Base-by-base conservation (phyloP, 2,329 filamentous ascomycete genomes). In the Penicillium frequentans region DNA sequence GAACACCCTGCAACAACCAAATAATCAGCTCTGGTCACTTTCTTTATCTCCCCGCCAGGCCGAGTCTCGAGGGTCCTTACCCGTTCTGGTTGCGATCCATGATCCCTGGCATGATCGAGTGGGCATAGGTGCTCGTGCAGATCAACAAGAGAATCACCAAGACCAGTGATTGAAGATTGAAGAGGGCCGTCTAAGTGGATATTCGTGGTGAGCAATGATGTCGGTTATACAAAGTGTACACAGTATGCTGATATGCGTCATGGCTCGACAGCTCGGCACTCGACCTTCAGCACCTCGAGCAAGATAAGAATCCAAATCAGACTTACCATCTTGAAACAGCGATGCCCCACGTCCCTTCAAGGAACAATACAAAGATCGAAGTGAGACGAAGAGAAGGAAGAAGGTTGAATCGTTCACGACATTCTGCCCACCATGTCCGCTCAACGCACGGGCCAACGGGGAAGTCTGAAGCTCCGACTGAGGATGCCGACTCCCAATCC, bases 151-250 rank as follows among this genome's bases (percentile, higher is more conserved):
- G 87, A 69, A 99, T 87, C 65, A 97, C 93, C 68, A 98, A 86
- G 68, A 99, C 86, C 67, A 98, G 89, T 57, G 92, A 96, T 77
- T 97, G 92, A 82, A 99, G 98, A 80, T 98, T 98, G 87, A 99
- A 97, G 70, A 99, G 89, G 54, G 95, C 95, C 58, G 95, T 90
- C 95, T 97, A 70, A 50, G 37, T 43, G 23, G 48, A 47, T 53
- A 5, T 26, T 26, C 23, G 19, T 11, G 37, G 59, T 65, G 51
- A 65, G 59, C 51, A 37, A 51, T 49, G 44, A 50, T 58, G 57
- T 60, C 9, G 19, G 39, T 21, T 24, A 53, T 46, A 52, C 50
- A 37, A 49, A 24, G 48, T 46, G 54, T 51, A 49, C 37, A 48
- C 46, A 39, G 44, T 37, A 49, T 47, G 39, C 26, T 49, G 23